Conservation (phyloP, 192 early-diverging fungal genomes). For the Spizellomyces sp. region DNA sequence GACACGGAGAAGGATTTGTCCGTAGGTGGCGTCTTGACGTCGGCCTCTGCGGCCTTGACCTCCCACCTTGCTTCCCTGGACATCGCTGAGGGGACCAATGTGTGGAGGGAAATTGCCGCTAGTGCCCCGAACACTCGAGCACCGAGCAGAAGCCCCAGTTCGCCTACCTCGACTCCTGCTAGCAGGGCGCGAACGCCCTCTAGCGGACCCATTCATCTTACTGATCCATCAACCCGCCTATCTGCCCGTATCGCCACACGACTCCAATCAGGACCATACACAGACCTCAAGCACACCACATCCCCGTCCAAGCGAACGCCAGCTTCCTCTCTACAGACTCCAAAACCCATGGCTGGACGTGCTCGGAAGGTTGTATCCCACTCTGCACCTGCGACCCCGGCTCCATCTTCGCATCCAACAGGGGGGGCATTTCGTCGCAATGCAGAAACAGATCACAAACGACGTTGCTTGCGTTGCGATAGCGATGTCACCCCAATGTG, state of each 20-base stretch:
- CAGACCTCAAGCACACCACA: neutral
- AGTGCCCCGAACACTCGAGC: neutral
- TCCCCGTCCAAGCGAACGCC: neutral
- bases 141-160: neutral
- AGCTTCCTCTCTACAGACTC: neutral
- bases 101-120: neutral
- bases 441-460: too few species aligned
- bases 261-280: neutral
- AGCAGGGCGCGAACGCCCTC: neutral
- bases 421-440: neutral
- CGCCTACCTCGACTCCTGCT: neutral
- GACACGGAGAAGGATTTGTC: too few species aligned
- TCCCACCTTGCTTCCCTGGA: too few species aligned
- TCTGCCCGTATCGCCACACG: neutral
- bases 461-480: conserved; percentile 31
- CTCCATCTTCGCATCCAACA: neutral
- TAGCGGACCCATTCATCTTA: neutral
- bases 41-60: too few species aligned
- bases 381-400: conserved; percentile 12
- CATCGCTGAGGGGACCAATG: neutral
- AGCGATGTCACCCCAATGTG: conserved; percentile 39
- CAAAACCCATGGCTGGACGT: neutral
- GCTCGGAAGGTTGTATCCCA: conserved; percentile 8
- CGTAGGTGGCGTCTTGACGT: too few species aligned
- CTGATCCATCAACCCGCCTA: neutral